A percentile compares a stretch with the other conserved stretches of the same genome.
Evolutionary conservation across 2,329 filamentous ascomycete genomes (phyloP).

Genomic region (Fusarium pseudoanthophilum): DNA sequence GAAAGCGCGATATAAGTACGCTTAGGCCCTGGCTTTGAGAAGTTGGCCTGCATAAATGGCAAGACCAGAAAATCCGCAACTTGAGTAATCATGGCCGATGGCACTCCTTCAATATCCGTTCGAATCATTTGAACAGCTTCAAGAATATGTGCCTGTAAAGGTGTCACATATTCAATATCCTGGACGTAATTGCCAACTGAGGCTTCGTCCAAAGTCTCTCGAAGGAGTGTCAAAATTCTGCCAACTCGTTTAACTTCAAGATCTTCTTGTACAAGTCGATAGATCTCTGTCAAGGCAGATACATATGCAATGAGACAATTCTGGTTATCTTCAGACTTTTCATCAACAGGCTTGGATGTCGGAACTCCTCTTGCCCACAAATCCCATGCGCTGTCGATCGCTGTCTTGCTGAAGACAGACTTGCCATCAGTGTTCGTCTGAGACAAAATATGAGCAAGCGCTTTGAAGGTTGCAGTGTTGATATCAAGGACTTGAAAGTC

Average conservation of each 20-base stretch:
- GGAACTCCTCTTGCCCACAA: constrained; percentile 77
- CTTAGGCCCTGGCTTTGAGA: constrained; percentile 55
- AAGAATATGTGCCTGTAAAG: constrained; percentile 76
- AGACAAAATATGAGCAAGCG: constrained; percentile 71
- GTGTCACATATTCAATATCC: constrained; percentile 78
- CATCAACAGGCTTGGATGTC: constrained; percentile 49
- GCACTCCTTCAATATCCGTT: constrained; percentile 71
- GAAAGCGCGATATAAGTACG: constrained; percentile 92
- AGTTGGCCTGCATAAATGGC: constrained; percentile 65
- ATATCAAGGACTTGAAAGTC: constrained; percentile 74
- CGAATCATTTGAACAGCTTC: constrained; percentile 74
- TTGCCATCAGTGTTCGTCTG: constrained; percentile 57
- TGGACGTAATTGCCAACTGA: constrained; percentile 74
- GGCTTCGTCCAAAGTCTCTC: constrained; percentile 76
- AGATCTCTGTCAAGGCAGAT: constrained; percentile 78
- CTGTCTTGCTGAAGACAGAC: constrained; percentile 59
- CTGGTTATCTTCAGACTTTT: constrained; percentile 73
- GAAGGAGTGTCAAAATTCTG: constrained; percentile 77
- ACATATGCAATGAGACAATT: constrained; percentile 88
- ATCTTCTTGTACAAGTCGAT: constrained; percentile 74
- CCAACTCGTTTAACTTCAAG: constrained; percentile 71
- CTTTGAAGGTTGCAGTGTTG: constrained; percentile 76
- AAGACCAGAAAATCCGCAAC: constrained; percentile 77
- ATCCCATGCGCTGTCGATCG: constrained; percentile 72
- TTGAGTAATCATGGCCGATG: constrained; percentile 74